A percentile compares a stretch with the other conserved stretches of the same genome.
These are phyloP conservation scores for Butyriboletus loyo DNA, from an alignment of 768 basidiomycete genomes.

Conservation along the genomic window DNA sequence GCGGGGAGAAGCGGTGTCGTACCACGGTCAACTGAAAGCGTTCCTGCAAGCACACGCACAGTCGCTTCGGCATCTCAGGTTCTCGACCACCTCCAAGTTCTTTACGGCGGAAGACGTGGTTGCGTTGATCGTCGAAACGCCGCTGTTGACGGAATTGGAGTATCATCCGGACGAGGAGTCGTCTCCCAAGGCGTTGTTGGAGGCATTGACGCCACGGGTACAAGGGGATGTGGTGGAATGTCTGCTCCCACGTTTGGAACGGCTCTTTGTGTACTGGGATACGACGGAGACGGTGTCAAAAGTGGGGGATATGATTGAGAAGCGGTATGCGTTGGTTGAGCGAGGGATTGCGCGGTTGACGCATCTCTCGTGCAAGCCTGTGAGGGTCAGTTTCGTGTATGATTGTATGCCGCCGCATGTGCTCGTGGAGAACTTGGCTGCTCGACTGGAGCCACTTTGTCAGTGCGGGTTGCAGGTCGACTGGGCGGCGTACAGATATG, in stretches of 20 bases:
- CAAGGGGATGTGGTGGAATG: slow-evolving; percentile 10
- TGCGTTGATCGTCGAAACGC: slow-evolving; percentile 13
- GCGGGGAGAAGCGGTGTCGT: slow-evolving; percentile 7
- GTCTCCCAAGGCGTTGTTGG: slow-evolving; percentile 16
- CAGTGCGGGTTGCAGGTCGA: slow-evolving; percentile 19
- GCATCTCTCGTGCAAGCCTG: slow-evolving; percentile 24
- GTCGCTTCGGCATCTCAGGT: slow-evolving; percentile 14
- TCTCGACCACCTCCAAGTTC: slow-evolving; percentile 14
- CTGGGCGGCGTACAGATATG: slow-evolving; percentile 19
- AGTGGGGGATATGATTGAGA: slow-evolving; percentile 27
- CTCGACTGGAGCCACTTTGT: slow-evolving; percentile 18
- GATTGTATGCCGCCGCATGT: slow-evolving; percentile 14
- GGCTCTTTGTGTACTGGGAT: slow-evolving; percentile 24
- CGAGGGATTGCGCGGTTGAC: slow-evolving; percentile 12
- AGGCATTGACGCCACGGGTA: slow-evolving; percentile 21
- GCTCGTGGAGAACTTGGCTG: slow-evolving; percentile 17
- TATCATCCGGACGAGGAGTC: slow-evolving; percentile 23
- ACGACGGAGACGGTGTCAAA: slow-evolving; percentile 22
- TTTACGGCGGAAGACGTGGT: slow-evolving; percentile 20
- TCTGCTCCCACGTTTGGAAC: slow-evolving; percentile 17
- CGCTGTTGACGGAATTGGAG: slow-evolving; percentile 19
- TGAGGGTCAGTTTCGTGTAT: slow-evolving; percentile 5
- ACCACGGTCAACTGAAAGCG: slow-evolving; percentile 11
- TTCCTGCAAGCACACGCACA: slow-evolving; percentile 13
- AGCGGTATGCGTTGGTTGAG: slow-evolving; percentile 13